Conservation (phyloP, 768 basidiomycete species). For the Collybiopsis luxurians region DNA sequence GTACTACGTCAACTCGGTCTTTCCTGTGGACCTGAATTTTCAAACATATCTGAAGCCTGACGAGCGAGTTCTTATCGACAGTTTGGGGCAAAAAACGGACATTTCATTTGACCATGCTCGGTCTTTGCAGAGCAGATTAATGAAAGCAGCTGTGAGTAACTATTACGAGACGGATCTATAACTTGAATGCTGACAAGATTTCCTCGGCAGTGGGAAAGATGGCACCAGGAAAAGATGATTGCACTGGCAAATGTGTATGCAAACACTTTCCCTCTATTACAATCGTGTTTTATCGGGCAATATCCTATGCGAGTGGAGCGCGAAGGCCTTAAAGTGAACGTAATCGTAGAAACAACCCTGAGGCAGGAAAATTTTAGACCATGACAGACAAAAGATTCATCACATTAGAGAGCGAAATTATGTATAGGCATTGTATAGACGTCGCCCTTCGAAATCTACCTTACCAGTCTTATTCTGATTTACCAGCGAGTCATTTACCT, state of each 20-base stretch:
- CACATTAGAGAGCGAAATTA: no score
- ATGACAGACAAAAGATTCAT: no score
- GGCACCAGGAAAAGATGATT: conserved; percentile 24
- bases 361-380: conserved; percentile 1
- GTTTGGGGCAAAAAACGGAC: not conserved
- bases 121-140: not conserved
- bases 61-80: not conserved
- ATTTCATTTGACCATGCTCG: conserved; percentile 5
- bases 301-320: not conserved
- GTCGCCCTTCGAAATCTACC: no score
- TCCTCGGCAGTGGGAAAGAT: conserved; percentile 22
- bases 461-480: no score
- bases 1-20: conserved; percentile 22
- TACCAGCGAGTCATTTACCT: no score
- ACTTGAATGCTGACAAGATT: no score
- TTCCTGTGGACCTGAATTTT: conserved; percentile 12
- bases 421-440: no score
- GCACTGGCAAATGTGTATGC: conserved; percentile 15
- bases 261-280: conserved; percentile 12
- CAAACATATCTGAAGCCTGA: conserved; percentile 1
- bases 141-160: conserved; percentile 9
- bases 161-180: no score
- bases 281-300: conserved; percentile 6
- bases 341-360: conserved; percentile 1
- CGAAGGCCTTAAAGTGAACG: not conserved